Percentiles rank a stretch among this genome's conserved stretches.
phyloP scores from a whole-genome alignment of 192 early-diverging fungal species.

The Powellomyces hirtus region DNA sequence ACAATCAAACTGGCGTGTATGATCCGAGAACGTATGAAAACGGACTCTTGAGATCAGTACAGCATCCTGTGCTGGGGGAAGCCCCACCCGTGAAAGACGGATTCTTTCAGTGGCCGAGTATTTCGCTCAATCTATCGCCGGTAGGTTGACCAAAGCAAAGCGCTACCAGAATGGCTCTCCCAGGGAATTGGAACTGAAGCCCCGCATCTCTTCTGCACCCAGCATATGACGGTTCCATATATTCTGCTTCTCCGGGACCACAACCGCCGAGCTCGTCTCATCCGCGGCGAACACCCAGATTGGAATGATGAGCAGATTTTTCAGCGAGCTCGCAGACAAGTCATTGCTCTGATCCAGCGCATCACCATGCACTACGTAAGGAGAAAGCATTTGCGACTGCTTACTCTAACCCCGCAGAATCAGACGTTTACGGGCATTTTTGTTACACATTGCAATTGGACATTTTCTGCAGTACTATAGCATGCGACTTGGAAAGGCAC shows the following conservation, averaged over 20 bases:
- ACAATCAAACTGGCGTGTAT: background rate
- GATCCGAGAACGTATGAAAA: background rate
- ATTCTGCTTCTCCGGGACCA: constrained; percentile 38
- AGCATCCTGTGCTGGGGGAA: constrained; percentile 11
- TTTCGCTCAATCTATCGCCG: background rate
- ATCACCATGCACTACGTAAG: constrained; percentile 35
- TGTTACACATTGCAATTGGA: too few relatives aligned
- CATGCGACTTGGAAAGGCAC: constrained; percentile 25
- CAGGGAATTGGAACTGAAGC: too few relatives aligned
- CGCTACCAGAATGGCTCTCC: too few relatives aligned
- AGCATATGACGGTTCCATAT: constrained; percentile 20
- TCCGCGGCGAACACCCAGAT: constrained; percentile 15
- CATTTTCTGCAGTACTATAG: too few relatives aligned
- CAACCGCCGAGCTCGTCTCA: constrained; percentile 36
- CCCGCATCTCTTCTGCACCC: too few relatives aligned
- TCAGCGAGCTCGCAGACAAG: constrained; percentile 37
- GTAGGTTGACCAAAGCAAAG: too few relatives aligned
- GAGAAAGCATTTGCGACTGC: too few relatives aligned
- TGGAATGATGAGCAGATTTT: constrained; percentile 35
- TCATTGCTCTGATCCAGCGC: constrained; percentile 43
- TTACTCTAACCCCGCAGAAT: too few relatives aligned
- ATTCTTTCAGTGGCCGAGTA: constrained; percentile 7
- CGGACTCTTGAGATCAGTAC: constrained; percentile 12
- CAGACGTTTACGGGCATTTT: too few relatives aligned
- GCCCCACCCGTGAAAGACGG: constrained; percentile 23